Evolutionary conservation across 148 eudicot species (phyloP).

Genomic region (Salicornia ramosissima): DNA sequence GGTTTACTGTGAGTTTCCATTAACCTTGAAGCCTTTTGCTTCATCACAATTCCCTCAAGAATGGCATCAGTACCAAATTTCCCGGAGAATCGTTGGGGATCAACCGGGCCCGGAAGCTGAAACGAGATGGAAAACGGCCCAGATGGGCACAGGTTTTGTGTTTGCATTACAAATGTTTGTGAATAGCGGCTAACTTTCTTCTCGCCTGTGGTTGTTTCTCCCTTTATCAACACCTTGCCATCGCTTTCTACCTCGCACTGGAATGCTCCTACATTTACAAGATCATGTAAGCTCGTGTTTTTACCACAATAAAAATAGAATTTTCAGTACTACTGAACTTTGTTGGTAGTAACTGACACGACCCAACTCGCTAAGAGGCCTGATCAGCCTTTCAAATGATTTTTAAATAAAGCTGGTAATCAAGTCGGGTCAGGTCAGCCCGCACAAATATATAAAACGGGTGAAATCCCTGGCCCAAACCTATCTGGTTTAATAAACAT

Average conservation of each 20-base stretch:
- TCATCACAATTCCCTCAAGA: conserved; percentile 77
- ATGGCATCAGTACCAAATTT: conserved; percentile 76
- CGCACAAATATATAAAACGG: too few relatives aligned
- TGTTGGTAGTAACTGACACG: too few relatives aligned
- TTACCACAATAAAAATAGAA: too few relatives aligned
- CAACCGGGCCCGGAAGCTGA: conserved; percentile 83
- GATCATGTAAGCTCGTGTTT: background rate
- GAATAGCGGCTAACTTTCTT: conserved; percentile 39
- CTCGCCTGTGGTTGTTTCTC: conserved; percentile 76
- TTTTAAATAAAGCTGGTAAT: too few relatives aligned
- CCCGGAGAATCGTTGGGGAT: conserved; percentile 71
- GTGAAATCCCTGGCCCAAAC: too few relatives aligned
- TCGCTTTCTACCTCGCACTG: conserved; percentile 80
- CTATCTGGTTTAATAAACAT: too few relatives aligned
- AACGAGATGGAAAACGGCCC: conserved; percentile 80
- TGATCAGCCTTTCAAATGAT: too few relatives aligned
- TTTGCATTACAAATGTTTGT: conserved; percentile 65
- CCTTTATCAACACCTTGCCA: conserved; percentile 74
- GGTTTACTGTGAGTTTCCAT: background rate
- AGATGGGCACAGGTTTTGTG: conserved; percentile 80
- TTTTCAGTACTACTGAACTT: too few relatives aligned
- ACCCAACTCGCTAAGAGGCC: too few relatives aligned
- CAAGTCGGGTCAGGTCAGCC: too few relatives aligned
- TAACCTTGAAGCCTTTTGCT: conserved; percentile 23
- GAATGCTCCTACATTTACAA: conserved; percentile 59